Conservation (phyloP, 345 rosid species). For the Brassica juncea region DNA sequence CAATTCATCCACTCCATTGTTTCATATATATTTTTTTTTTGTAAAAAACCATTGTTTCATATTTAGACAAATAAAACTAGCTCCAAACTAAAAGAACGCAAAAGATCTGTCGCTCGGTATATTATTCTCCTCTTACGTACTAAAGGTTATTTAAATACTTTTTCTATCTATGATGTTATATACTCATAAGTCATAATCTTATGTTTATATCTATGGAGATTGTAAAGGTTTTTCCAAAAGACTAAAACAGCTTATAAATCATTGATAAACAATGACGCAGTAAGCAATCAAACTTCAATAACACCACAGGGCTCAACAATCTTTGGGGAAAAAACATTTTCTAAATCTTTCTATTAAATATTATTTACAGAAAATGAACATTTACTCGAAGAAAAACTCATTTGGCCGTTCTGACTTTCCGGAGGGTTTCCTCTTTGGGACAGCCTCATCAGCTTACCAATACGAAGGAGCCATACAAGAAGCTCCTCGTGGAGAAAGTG, state of each 20-base stretch:
- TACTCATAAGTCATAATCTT: neutral
- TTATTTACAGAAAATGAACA: slow-evolving; percentile 22
- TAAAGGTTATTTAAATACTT: neutral
- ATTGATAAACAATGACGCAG: slow-evolving; percentile 28
- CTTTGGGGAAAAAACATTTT: neutral
- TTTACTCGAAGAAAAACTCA: slow-evolving; percentile 18
- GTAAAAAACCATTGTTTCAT: no score
- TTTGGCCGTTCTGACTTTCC: slow-evolving; percentile 32
- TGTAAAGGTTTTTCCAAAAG: neutral
- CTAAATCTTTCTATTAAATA: neutral
- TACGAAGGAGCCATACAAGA: slow-evolving; percentile 34
- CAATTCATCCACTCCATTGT: neutral
- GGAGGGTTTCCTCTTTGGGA: slow-evolving; percentile 42
- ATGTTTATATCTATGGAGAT: slow-evolving; percentile 10
- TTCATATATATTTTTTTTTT: neutral
- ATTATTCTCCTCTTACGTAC: neutral
- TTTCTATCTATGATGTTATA: no score
- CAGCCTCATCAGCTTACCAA: slow-evolving; percentile 47
- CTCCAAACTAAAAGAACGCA: no score
- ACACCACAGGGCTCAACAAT: neutral
- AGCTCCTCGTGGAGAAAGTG: slow-evolving; percentile 39
- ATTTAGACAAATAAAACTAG: neutral
- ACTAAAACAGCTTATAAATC: neutral
- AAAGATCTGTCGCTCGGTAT: slow-evolving; percentile 5
- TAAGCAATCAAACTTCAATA: slow-evolving; percentile 16